Percentiles rank a stretch among this genome's conserved stretches.
Conservation (phyloP, 2,329 filamentous ascomycete species). For the Immersiporthe knoxdaviesiana region DNA sequence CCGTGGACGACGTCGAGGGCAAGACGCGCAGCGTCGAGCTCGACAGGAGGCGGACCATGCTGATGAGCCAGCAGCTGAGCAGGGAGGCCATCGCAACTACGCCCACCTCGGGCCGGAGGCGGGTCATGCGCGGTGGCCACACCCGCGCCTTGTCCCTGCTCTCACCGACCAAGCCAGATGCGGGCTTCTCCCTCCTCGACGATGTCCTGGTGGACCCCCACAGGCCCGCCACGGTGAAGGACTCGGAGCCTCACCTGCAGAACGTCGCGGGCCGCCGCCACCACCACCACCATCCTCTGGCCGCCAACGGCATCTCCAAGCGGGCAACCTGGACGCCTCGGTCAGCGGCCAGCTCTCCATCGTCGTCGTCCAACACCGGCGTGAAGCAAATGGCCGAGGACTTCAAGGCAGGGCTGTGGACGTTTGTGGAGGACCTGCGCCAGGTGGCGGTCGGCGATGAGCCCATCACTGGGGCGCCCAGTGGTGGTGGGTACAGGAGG, state of each 20-base stretch:
- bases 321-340: constrained; percentile 64
- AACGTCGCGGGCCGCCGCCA: constrained; percentile 35
- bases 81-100: constrained; percentile 38
- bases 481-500: constrained; percentile 31
- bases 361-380: constrained; percentile 37
- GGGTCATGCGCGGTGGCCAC: constrained; percentile 70
- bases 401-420: constrained; percentile 86
- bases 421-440: constrained; percentile 91
- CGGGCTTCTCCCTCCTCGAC: constrained; percentile 49
- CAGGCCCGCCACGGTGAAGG: constrained; percentile 40
- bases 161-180: constrained; percentile 62
- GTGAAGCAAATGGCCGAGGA: constrained; percentile 85
- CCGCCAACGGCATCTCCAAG: constrained; percentile 47
- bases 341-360: constrained; percentile 46
- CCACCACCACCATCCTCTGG: constrained; percentile 31
- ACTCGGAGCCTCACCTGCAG: constrained; percentile 37
- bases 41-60: constrained; percentile 72
- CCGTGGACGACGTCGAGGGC: constrained; percentile 40
- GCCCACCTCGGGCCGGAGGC: constrained; percentile 53
- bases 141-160: constrained; percentile 75
- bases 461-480: constrained; percentile 61
- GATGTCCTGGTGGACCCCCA: constrained; percentile 51
- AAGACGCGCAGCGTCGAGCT: constrained; percentile 60
- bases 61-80: constrained; percentile 53
- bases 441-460: constrained; percentile 97